Percentiles rank a stretch among this genome's conserved stretches.
phyloP scores from a whole-genome alignment of 257 asterid genomes.

The Cruciata laevipes region DNA sequence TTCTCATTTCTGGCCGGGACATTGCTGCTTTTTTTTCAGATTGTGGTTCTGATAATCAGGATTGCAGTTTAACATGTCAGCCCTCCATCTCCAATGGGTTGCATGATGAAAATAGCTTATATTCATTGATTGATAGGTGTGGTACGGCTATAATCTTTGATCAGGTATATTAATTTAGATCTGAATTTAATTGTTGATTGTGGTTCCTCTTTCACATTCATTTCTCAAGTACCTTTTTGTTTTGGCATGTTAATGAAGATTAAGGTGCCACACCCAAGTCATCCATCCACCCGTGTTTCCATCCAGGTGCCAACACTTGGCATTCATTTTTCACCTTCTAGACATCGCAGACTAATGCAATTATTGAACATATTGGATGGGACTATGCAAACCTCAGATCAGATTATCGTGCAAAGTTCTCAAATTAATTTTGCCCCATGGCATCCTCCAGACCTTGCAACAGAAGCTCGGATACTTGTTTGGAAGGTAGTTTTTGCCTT shows the following conservation, averaged over 20 bases:
- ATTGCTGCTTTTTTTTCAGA: conserved; percentile 85
- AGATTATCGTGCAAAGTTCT: conserved; percentile 37
- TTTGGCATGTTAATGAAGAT: conserved; percentile 44
- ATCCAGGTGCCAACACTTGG: conserved; percentile 92
- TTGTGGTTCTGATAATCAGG: conserved; percentile 43
- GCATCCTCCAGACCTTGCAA: conserved; percentile 79
- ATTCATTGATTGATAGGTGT: conserved; percentile 81
- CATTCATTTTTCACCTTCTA: conserved; percentile 88
- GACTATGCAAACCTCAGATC: conserved; percentile 52
- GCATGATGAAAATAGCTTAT: conserved; percentile 47
- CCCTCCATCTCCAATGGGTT: conserved; percentile 44
- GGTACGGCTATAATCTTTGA: conserved; percentile 90
- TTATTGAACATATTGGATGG: conserved; percentile 53
- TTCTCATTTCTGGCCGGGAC: conserved; percentile 89
- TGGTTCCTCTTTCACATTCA: background rate
- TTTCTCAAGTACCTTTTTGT: conserved; percentile 7
- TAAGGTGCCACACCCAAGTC: conserved; percentile 75
- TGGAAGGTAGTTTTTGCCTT: conserved; percentile 49
- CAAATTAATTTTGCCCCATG: conserved; percentile 65
- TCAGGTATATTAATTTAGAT: conserved; percentile 50
- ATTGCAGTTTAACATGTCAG: conserved; percentile 46
- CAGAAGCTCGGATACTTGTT: conserved; percentile 81
- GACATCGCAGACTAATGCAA: conserved; percentile 70
- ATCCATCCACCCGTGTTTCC: conserved; percentile 78
- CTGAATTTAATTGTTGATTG: conserved; percentile 5